Evolutionary conservation across 164 flowering plant species (phyloP).

Genomic region (Vitis cinerea): DNA sequence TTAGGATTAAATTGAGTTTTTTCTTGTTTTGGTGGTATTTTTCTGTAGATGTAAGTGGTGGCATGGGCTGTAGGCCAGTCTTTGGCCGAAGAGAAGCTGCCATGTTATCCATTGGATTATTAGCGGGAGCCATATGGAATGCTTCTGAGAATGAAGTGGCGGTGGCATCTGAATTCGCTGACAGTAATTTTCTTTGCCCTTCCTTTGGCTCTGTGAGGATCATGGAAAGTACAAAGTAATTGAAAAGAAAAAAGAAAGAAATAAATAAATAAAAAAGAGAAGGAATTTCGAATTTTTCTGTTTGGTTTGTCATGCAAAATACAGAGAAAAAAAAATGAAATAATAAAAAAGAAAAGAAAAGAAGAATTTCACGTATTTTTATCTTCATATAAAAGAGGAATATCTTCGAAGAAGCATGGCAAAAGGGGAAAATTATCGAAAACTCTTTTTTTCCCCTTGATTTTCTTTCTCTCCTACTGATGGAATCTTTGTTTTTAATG

Average conservation of each 20-base stretch:
- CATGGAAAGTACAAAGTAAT: neutral
- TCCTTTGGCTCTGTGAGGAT: neutral
- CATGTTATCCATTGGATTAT: conserved; percentile 43
- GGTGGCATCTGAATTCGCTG: conserved; percentile 68
- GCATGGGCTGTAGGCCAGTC: neutral
- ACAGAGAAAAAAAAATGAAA: no score
- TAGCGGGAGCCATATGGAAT: conserved; percentile 23
- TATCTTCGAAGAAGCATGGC: no score
- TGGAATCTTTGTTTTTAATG: no score
- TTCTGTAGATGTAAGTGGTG: conserved; percentile 8
- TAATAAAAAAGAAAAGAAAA: no score
- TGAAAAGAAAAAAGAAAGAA: neutral
- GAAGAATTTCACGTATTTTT: no score
- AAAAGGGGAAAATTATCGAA: no score
- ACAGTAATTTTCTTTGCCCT: conserved; percentile 46
- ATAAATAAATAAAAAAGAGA: no score
- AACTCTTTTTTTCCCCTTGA: no score
- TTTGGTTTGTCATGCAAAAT: no score
- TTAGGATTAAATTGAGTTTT: neutral
- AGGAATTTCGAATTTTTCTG: no score
- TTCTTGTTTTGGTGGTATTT: neutral
- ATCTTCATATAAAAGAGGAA: no score
- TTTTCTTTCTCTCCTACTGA: no score
- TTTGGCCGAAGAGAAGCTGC: conserved; percentile 48
- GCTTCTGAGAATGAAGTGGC: conserved; percentile 31